These are phyloP conservation scores for Arachis monticola DNA, from an alignment of 331 rosid genomes.

Conservation along the genomic window DNA sequence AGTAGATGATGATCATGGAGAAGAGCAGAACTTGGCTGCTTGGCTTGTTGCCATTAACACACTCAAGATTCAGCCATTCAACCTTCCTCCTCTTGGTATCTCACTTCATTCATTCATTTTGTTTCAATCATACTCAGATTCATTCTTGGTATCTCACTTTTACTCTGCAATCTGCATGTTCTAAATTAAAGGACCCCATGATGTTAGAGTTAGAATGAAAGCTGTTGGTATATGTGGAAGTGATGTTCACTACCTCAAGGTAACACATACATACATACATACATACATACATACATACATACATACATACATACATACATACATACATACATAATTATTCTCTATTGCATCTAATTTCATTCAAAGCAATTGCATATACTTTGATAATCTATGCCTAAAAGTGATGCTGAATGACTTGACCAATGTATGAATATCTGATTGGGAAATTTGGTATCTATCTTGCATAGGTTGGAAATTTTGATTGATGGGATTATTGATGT, in stretches of 20 bases:
- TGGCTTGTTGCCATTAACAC: constrained; percentile 83
- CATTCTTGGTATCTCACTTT: constrained; percentile 1
- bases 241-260: constrained; percentile 95
- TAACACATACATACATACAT: neutral
- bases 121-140: constrained; percentile 1
- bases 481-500: constrained; percentile 20
- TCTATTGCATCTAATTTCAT: constrained; percentile 3
- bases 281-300: too few relatives aligned
- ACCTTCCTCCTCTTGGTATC: constrained; percentile 80
- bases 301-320: too few relatives aligned
- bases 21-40: constrained; percentile 85
- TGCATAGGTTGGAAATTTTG: constrained; percentile 3
- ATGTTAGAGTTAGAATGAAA: constrained; percentile 79
- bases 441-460: neutral
- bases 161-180: constrained; percentile 26
- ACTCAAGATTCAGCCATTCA: constrained; percentile 89
- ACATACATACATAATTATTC: neutral
- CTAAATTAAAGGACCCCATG: constrained; percentile 65
- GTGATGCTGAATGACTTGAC: neutral
- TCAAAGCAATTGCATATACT: constrained; percentile 1
- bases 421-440: constrained; percentile 6
- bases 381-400: constrained; percentile 8
- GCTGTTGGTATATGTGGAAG: constrained; percentile 99
- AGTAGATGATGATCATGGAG: constrained; percentile 53
- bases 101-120: neutral